Percentiles rank a stretch among this genome's conserved stretches.
phyloP scores from a whole-genome alignment of 2,329 filamentous ascomycete genomes.

The Torrubiella hemipterigena region DNA sequence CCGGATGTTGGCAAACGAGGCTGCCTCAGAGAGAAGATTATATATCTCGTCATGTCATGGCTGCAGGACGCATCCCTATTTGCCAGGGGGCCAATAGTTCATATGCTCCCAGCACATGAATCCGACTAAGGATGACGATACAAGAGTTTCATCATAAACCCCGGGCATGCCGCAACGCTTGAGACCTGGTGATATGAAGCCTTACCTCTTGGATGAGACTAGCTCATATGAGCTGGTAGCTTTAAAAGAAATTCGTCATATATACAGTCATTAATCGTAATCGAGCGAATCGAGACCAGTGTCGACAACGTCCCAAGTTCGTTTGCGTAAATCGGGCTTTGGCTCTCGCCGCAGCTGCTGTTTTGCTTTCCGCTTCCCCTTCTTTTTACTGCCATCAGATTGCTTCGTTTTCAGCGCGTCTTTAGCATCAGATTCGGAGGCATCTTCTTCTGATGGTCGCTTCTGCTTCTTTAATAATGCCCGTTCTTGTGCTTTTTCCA shows the following conservation, averaged over 20 bases:
- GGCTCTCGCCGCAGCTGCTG: slow-evolving; percentile 28
- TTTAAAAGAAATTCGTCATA: no score
- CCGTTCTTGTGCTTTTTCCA: slow-evolving; percentile 43
- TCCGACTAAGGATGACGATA: slow-evolving; percentile 99
- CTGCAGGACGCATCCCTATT: slow-evolving; percentile 19
- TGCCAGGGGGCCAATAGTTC: no score
- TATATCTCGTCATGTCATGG: slow-evolving; percentile 30
- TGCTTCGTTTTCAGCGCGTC: background rate
- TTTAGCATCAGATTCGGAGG: slow-evolving; percentile 1
- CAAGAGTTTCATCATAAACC: slow-evolving; percentile 74
- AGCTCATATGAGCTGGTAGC: slow-evolving; percentile 4
- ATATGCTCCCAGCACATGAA: no score
- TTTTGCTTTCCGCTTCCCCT: slow-evolving; percentile 23
- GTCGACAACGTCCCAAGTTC: slow-evolving; percentile 56
- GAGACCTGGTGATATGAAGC: no score
- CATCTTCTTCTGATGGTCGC: no score
- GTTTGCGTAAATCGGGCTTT: slow-evolving; percentile 52
- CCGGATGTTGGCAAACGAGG: background rate
- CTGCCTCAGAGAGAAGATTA: slow-evolving; percentile 45
- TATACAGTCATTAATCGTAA: slow-evolving; percentile 42
- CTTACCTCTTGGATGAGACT: no score
- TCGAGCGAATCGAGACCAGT: slow-evolving; percentile 46
- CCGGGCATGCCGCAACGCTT: no score
- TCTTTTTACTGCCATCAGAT: slow-evolving; percentile 11
- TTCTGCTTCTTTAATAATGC: no score